These are phyloP conservation scores for Leucogyrophana mollusca DNA, from an alignment of 768 basidiomycete species.

Conservation along the genomic window DNA sequence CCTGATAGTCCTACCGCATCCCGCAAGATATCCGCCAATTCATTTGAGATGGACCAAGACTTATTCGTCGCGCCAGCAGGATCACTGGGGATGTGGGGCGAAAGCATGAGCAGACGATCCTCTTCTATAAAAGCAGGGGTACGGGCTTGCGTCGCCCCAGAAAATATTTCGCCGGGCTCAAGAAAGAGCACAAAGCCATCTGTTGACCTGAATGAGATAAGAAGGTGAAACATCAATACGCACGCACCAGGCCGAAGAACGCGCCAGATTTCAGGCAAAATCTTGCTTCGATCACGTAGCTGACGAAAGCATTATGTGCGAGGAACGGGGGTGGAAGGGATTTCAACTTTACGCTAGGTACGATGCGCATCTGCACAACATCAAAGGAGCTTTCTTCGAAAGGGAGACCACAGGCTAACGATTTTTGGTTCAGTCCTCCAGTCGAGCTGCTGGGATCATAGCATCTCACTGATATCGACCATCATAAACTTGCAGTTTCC, in stretches of 20 bases:
- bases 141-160: neutral
- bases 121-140: neutral
- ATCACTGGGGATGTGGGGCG: neutral
- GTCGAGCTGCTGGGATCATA: neutral
- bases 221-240: neutral
- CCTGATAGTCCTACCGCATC: neutral
- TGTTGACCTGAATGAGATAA: neutral
- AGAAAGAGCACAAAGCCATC: neutral
- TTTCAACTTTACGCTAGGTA: constrained; percentile 4
- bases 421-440: neutral
- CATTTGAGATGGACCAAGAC: neutral
- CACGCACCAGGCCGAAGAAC: neutral
- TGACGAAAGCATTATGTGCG: neutral
- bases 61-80: neutral
- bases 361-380: constrained; percentile 9
- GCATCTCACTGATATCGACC: neutral
- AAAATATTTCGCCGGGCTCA: neutral
- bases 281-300: neutral
- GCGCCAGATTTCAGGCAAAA: constrained; percentile 1
- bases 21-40: neutral
- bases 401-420: neutral
- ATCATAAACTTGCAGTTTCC: neutral
- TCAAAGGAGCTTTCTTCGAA: constrained; percentile 11
- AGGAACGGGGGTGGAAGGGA: neutral
- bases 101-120: neutral